A percentile compares a stretch with the other conserved stretches of the same genome.
Conservation (phyloP, 257 asterid genomes). For the Capsicum rhomboideum region DNA sequence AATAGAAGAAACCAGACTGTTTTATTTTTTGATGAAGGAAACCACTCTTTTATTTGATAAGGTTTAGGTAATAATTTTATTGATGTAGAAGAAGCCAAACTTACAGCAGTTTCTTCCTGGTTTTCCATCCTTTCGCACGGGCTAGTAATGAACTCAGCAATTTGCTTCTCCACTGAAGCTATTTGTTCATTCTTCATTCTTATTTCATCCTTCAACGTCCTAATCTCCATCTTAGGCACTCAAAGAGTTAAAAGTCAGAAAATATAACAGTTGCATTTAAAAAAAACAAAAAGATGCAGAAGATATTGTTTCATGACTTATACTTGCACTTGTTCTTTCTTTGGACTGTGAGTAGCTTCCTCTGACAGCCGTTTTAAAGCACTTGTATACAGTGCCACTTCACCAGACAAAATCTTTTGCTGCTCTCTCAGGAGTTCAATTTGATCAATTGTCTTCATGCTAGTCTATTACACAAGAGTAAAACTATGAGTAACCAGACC, state of each 20-base stretch:
- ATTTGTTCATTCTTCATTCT: constrained; percentile 62
- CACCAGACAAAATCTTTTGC: constrained; percentile 83
- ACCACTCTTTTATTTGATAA: not conserved
- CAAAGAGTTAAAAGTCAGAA: constrained; percentile 1
- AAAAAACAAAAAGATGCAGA: not conserved
- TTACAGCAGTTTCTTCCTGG: constrained; percentile 66
- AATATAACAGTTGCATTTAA: constrained; percentile 2
- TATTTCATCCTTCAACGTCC: constrained; percentile 68
- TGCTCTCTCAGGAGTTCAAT: constrained; percentile 89
- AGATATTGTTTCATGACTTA: constrained; percentile 7
- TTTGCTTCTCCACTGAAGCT: constrained; percentile 66
- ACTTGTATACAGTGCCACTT: constrained; percentile 82
- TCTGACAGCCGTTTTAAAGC: constrained; percentile 76
- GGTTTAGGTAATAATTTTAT: not conserved
- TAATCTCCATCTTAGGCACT: constrained; percentile 54
- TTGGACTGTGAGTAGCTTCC: constrained; percentile 54
- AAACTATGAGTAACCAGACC: not conserved
- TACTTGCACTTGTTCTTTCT: constrained; percentile 65
- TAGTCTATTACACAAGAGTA: constrained; percentile 38
- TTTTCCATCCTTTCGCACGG: constrained; percentile 41
- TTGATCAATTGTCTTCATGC: constrained; percentile 68
- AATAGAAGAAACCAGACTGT: not conserved
- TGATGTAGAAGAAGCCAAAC: constrained; percentile 2
- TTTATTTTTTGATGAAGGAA: not conserved
- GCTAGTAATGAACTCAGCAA: constrained; percentile 45